A percentile compares a stretch with the other conserved stretches of the same genome.
phyloP scores from a whole-genome alignment of 345 rosid genomes.

The Hibiscus trionum region DNA sequence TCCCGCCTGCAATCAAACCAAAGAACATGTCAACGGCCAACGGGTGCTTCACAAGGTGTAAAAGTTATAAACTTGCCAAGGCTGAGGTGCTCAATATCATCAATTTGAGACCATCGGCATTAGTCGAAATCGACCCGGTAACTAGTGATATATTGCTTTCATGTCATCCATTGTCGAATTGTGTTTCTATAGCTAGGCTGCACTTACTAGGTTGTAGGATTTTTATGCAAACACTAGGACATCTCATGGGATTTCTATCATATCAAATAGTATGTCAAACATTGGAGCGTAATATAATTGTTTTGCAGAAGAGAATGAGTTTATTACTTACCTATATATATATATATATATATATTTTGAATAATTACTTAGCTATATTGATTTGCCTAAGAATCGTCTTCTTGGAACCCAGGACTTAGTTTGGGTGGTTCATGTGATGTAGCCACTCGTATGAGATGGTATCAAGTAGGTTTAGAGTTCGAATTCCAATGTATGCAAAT shows the following conservation, averaged over 20 bases:
- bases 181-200: neutral
- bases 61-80: constrained; percentile 54
- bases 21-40: constrained; percentile 39
- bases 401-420: too few species aligned
- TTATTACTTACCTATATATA: too few species aligned
- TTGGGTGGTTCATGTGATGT: too few species aligned
- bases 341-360: too few species aligned
- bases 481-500: too few species aligned
- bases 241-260: neutral
- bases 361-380: neutral
- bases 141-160: neutral
- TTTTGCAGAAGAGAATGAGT: too few species aligned
- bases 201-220: neutral
- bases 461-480: neutral
- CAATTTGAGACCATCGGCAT: constrained; percentile 44
- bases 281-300: too few species aligned
- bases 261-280: too few species aligned
- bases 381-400: neutral
- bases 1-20: constrained; percentile 50
- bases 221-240: neutral
- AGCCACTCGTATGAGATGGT: neutral
- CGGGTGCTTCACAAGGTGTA: constrained; percentile 43
- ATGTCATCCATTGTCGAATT: neutral
- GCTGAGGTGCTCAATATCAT: constrained; percentile 73
- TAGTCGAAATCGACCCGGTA: constrained; percentile 53